A percentile compares a stretch with the other conserved stretches of the same genome.
phyloP scores from a whole-genome alignment of 192 early-diverging fungal species.

The Rhizophlyctis rosea region DNA sequence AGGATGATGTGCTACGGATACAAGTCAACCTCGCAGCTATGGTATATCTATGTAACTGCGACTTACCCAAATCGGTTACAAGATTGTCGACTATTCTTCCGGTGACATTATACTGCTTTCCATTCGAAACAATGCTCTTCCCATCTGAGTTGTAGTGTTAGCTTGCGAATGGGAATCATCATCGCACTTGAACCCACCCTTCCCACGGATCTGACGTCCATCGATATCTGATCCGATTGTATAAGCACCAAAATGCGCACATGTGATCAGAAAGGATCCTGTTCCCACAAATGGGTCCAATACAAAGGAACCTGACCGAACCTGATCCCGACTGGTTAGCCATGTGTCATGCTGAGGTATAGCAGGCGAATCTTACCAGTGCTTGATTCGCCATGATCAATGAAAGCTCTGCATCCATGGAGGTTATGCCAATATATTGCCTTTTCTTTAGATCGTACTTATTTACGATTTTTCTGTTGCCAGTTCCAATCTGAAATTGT shows the following conservation, averaged over 20 bases:
- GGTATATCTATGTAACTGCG: too few relatives aligned
- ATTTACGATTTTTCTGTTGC: constrained; percentile 71
- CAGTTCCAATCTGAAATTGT: constrained; percentile 66
- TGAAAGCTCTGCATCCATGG: constrained; percentile 98
- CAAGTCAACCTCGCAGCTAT: too few relatives aligned
- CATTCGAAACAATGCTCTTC: constrained; percentile 58
- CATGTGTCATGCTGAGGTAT: too few relatives aligned
- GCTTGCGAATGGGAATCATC: background rate
- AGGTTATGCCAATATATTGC: constrained; percentile 90
- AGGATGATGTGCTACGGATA: too few relatives aligned
- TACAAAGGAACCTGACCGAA: constrained; percentile 67
- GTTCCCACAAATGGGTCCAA: constrained; percentile 99
- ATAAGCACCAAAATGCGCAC: constrained; percentile 88
- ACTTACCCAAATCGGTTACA: constrained; percentile 77
- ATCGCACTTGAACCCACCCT: constrained; percentile 38
- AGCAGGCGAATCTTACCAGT: constrained; percentile 55
- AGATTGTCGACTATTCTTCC: constrained; percentile 74
- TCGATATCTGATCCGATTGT: constrained; percentile 96
- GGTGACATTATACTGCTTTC: constrained; percentile 75
- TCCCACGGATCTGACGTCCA: constrained; percentile 94
- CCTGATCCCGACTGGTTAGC: constrained; percentile 27
- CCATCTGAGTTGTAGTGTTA: constrained; percentile 7
- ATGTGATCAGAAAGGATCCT: constrained; percentile 86
- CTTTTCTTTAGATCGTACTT: constrained; percentile 94
- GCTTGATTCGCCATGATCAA: constrained; percentile 96